Evolutionary conservation across 2,329 filamentous ascomycete genomes (phyloP), one percentile per base, ranked within the genome.

Genomic region (Neoarthrinium moseri): DNA sequence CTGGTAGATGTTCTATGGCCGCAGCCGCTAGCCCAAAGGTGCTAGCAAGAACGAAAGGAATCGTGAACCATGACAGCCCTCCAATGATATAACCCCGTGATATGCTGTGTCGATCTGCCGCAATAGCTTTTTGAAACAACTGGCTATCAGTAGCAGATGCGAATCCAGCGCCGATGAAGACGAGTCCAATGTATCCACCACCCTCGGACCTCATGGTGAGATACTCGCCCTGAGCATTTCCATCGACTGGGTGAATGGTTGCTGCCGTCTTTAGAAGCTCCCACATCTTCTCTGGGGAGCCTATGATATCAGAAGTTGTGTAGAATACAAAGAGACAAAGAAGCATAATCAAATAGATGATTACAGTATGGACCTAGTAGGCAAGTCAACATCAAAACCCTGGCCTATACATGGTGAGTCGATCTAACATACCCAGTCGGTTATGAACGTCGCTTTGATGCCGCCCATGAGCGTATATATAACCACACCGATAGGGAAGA

Each of bases 61-160:
- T 92, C 1, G 90, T 90, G 56, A 95, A 95, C 90, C 90, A 95
- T 36, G 81, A 83, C 2, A 95, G 76, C 21, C 90, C 91, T 6
- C 42, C 15, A 41, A 51, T 5, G 35, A 33, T 30, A 21, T 42
- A 27, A 18, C 45, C 38, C 22, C 42, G 38, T 21, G 43, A 8
- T 17, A 40, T 35, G 32, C 33, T 11, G 21, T 27, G 20, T 11
- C 36, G 33, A 17, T 17, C 22, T 8, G 43, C 30, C 22, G 91
- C 89, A 57, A 95, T 95, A n/a, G 89, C 89, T 66, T 95, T 94
- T 75, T 95, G 92, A 69, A 90, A 94, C 71, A 42, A 27, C 17
- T 42, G 39, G 15, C 24, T 32, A 29, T 42, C 39, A 10, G 33
- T 27, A 4, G 26, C 17, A 7, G 39, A 24, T 4, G 39, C 24